Evolutionary conservation across 75 land plant genomes (phyloP).

Genomic region (Cunninghamia lanceolata): DNA sequence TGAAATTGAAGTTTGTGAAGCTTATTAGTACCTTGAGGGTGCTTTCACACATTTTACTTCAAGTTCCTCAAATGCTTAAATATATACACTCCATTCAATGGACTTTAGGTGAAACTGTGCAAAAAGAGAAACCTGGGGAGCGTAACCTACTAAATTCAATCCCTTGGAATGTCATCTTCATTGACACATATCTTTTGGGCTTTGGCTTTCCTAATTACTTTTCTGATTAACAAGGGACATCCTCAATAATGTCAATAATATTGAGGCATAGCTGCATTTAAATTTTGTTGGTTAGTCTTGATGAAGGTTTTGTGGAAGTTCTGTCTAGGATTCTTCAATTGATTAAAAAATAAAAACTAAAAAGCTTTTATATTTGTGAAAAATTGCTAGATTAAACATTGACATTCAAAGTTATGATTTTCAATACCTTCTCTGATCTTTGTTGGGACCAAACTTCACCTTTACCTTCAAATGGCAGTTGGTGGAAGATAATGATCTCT

Average conservation of each 20-base stretch:
- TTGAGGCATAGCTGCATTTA: neutral
- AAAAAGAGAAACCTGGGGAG: neutral
- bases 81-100: neutral
- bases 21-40: neutral
- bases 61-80: neutral
- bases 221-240: neutral
- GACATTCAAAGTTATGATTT: too few relatives aligned
- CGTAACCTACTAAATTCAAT: neutral
- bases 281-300: neutral
- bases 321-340: neutral
- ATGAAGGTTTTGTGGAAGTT: neutral
- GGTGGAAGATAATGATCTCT: too few relatives aligned
- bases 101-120: neutral
- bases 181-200: neutral
- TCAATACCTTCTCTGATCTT: too few relatives aligned
- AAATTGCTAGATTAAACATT: too few relatives aligned
- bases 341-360: too few relatives aligned
- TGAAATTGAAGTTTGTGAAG: too few relatives aligned
- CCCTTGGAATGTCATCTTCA: neutral
- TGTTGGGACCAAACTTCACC: too few relatives aligned
- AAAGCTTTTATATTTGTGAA: too few relatives aligned
- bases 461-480: too few relatives aligned
- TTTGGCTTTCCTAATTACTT: neutral
- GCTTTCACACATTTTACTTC: neutral
- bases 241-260: neutral